Conservation (phyloP, 208 protist genomes). For the Herpetomonas samuelpessoai region DNA sequence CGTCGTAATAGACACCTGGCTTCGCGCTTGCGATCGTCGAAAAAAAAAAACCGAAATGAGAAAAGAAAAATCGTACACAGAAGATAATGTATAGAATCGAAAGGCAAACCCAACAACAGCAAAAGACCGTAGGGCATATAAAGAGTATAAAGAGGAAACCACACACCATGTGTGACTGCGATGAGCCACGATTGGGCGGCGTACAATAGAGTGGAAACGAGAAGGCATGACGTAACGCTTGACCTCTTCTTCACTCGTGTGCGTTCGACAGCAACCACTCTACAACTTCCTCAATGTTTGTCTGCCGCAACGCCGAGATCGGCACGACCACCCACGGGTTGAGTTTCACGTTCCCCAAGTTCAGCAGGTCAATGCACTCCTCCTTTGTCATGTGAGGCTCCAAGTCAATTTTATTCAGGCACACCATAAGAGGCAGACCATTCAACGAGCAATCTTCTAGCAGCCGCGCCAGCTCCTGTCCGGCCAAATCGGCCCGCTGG, state of each 20-base stretch:
- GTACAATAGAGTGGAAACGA: conserved; percentile 6
- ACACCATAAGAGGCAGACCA: conserved; percentile 61
- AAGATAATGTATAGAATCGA: too few species aligned
- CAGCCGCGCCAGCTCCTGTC: conserved; percentile 62
- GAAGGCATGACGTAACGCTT: conserved; percentile 1
- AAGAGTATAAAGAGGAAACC: not conserved
- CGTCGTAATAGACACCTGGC: too few species aligned
- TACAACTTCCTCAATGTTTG: conserved; percentile 73
- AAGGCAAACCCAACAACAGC: too few species aligned
- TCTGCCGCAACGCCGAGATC: conserved; percentile 60
- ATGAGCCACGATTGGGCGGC: not conserved
- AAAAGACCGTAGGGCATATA: not conserved
- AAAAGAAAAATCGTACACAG: conserved; percentile 2
- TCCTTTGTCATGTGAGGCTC: conserved; percentile 79
- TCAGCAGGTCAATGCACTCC: conserved; percentile 65
- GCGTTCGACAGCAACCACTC: conserved; percentile 76
- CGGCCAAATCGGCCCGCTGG: conserved; percentile 44
- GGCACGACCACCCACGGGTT: conserved; percentile 68
- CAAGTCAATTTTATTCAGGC: conserved; percentile 87
- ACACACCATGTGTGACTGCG: not conserved
- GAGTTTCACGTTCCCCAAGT: conserved; percentile 40
- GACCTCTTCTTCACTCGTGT: conserved; percentile 21
- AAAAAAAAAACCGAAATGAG: not conserved
- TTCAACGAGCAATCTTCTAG: conserved; percentile 48
- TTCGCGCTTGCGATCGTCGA: too few species aligned